Evolutionary conservation across 371 early-diverging fungal species (phyloP).

Genomic region (Mucor piriformis): DNA sequence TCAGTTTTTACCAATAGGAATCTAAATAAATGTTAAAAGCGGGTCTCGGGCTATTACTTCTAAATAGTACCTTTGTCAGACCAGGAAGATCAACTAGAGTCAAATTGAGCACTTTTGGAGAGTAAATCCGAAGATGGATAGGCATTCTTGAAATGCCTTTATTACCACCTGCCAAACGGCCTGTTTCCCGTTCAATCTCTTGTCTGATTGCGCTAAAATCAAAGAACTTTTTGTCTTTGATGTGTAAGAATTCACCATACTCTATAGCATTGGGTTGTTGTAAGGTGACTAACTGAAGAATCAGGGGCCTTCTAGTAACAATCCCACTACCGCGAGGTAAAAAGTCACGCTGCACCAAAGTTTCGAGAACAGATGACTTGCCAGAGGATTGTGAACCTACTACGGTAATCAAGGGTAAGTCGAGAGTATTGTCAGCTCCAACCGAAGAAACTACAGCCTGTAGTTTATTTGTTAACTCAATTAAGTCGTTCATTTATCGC

Average conservation of each 20-base stretch:
- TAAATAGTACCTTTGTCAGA: constrained; percentile 72
- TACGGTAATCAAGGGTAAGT: constrained; percentile 92
- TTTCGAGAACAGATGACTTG: constrained; percentile 92
- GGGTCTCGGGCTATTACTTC: neutral
- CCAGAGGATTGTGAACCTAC: constrained; percentile 90
- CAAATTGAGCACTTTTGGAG: constrained; percentile 85
- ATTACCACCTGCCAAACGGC: constrained; percentile 82
- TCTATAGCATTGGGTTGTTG: constrained; percentile 40
- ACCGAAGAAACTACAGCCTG: constrained; percentile 91
- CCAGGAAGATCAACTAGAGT: constrained; percentile 96
- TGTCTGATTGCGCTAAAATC: constrained; percentile 83
- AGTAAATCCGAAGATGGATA: constrained; percentile 88
- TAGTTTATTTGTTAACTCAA: constrained; percentile 90
- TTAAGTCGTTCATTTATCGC: constrained; percentile 60
- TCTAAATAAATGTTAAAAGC: constrained; percentile 21
- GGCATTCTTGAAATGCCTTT: constrained; percentile 87
- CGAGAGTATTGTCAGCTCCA: constrained; percentile 78
- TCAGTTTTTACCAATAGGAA: constrained; percentile 46
- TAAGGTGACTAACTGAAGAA: constrained; percentile 85
- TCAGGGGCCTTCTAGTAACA: constrained; percentile 91
- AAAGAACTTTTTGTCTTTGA: constrained; percentile 75
- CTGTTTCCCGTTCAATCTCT: constrained; percentile 92
- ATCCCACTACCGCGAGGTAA: constrained; percentile 92
- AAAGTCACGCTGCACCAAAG: constrained; percentile 89
- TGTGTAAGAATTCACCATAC: constrained; percentile 82